Evolutionary conservation across 768 basidiomycete genomes (phyloP).

Genomic region (Neoboletus magnificus): DNA sequence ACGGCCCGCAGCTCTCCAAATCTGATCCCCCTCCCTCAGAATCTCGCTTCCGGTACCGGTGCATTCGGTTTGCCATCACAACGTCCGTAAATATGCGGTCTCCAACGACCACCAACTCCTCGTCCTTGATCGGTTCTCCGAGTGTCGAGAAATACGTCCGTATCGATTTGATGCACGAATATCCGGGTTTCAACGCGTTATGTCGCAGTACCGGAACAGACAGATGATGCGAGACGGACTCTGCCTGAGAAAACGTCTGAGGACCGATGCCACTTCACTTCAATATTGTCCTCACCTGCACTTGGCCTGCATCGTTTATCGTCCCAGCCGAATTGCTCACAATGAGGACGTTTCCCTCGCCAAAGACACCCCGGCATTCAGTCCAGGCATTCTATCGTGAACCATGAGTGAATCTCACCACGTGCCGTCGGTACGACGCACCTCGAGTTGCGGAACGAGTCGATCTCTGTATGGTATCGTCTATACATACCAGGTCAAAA

Average conservation of each 20-base stretch:
- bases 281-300: constrained; percentile 63
- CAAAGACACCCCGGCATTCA: constrained; percentile 69
- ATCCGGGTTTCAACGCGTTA: constrained; percentile 71
- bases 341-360: constrained; percentile 74
- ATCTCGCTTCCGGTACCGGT: too few relatives aligned
- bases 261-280: neutral
- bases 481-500: constrained; percentile 38
- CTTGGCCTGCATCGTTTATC: constrained; percentile 64
- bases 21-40: neutral
- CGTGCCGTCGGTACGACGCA: constrained; percentile 28
- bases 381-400: constrained; percentile 66
- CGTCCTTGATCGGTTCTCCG: constrained; percentile 49
- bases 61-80: constrained; percentile 78
- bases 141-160: constrained; percentile 71
- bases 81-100: constrained; percentile 93
- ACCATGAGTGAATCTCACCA: neutral
- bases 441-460: constrained; percentile 74
- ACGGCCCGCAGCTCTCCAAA: constrained; percentile 39
- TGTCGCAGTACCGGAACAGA: constrained; percentile 83
- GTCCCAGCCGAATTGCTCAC: constrained; percentile 96
- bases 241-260: constrained; percentile 53
- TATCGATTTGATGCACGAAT: constrained; percentile 69
- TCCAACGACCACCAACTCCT: constrained; percentile 79
- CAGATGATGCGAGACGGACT: constrained; percentile 77
- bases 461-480: constrained; percentile 76